phyloP scores from a whole-genome alignment of 192 early-diverging fungal genomes.

The Backusella westeae region DNA sequence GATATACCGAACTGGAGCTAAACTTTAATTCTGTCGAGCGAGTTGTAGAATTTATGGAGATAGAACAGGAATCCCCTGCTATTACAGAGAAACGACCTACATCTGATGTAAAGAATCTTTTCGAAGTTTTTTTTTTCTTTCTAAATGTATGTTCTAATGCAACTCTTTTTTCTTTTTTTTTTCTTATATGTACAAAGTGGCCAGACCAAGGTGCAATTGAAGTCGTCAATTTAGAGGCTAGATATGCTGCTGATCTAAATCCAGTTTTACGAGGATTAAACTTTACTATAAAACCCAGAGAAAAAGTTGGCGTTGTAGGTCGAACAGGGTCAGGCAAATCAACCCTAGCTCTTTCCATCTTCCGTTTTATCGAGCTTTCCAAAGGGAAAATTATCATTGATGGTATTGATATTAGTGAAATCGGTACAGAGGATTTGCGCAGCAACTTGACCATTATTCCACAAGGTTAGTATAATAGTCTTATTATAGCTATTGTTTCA shows the following conservation, averaged over 20 bases:
- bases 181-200: constrained; percentile 45
- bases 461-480: constrained; percentile 48
- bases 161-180: neutral
- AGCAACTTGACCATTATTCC: constrained; percentile 76
- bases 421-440: constrained; percentile 78
- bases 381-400: constrained; percentile 78
- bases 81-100: constrained; percentile 51
- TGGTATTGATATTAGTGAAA: constrained; percentile 67
- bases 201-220: constrained; percentile 72
- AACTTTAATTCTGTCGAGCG: constrained; percentile 85
- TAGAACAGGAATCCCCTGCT: constrained; percentile 79
- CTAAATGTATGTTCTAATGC: neutral
- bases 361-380: constrained; percentile 74
- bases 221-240: constrained; percentile 67
- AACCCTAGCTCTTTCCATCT: constrained; percentile 72
- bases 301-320: constrained; percentile 92
- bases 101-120: constrained; percentile 38
- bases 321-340: constrained; percentile 86
- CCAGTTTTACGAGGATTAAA: constrained; percentile 77
- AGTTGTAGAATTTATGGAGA: constrained; percentile 73
- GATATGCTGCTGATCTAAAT: constrained; percentile 67
- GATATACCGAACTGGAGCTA: constrained; percentile 77
- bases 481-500: constrained; percentile 37
- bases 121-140: constrained; percentile 23
- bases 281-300: constrained; percentile 56